Evolutionary conservation across 106 monocot genomes (phyloP), one percentile per base, ranked within the genome.

Genomic region (Apostasia ramifera): DNA sequence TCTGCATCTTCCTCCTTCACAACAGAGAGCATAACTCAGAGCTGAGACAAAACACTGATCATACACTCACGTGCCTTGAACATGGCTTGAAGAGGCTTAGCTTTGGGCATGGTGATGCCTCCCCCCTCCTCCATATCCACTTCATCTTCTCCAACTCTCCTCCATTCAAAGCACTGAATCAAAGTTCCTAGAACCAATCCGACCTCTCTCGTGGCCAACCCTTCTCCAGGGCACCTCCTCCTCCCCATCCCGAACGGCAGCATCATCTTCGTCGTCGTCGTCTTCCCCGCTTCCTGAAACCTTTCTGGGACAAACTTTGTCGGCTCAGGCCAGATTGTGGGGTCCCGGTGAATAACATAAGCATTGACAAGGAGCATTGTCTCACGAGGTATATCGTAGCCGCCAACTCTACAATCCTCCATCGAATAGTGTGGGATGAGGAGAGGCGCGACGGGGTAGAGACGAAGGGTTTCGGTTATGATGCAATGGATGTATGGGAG

Each of bases 111-210:
- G 42, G 64, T 64, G 15, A 65, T 40, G 1, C 54, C 73, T 0
- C 26, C 41, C 3, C 69, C 69, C 48, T 73, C 64, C 44, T 47
- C 47, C 64, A 64, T 73, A 37, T 65, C 73, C 43, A 73, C 45
- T 44, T 60, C 14, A 11, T 76, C 61, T 2, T 5, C 1, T 44
- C 69, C 76, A 42, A 76, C n/a, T 15, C 68, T 53, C 12, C 61
- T 37, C 76, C 76, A 76, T 1, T 76, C 69, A 40, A 69, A 76
- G 60, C 76, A 76, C 44, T 76, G 76, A 53, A 76, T 38, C 53
- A 76, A 40, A 59, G 68, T 51, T 13, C 69, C 76, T 53, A 76
- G 13, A 1, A 47, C 53, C 5, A 65, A 65, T 4, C 64, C 64
- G 54, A 73, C 15, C 47, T 55, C 54, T 46, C 6, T 26, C 55